Evolutionary conservation across 177 flowering plant genomes (phyloP).

Genomic region (Vitis hybrid): DNA sequence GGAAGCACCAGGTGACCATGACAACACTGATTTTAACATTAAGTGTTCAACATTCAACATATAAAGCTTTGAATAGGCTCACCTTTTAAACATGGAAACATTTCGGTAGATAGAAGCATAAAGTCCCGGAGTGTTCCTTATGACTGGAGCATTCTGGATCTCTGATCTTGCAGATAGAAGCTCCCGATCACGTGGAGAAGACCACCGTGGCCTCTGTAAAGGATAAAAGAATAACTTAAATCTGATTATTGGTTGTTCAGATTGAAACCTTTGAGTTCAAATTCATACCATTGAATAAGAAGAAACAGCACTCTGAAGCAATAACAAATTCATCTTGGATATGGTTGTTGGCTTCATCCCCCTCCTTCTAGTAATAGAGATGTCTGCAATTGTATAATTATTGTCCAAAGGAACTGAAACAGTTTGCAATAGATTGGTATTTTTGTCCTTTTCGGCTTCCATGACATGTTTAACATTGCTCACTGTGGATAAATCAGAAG

Average conservation of each 20-base stretch:
- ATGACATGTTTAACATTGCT: conserved; percentile 2
- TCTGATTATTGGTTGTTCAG: neutral
- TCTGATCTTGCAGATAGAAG: conserved; percentile 45
- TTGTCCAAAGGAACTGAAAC: neutral
- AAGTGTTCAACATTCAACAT: neutral
- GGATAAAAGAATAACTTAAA: conserved; percentile 7
- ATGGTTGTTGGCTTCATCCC: conserved; percentile 22
- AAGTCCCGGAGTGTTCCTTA: conserved; percentile 27
- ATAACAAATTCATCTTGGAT: conserved; percentile 34
- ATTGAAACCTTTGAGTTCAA: conserved; percentile 1
- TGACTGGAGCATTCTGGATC: conserved; percentile 47
- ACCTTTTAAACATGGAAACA: conserved; percentile 59
- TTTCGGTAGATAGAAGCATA: conserved; percentile 47
- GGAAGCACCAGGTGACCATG: neutral
- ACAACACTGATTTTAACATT: neutral
- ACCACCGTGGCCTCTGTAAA: conserved; percentile 36
- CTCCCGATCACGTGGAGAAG: conserved; percentile 50
- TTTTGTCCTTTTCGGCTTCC: conserved; percentile 7
- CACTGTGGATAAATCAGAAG: conserved; percentile 6
- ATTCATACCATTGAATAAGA: conserved; percentile 32
- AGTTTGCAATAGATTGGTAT: conserved; percentile 3
- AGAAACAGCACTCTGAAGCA: conserved; percentile 26
- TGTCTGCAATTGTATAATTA: conserved; percentile 2
- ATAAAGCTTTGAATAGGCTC: neutral
- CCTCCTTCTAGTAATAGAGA: conserved; percentile 9